Percentiles rank a stretch among this genome's conserved stretches.
phyloP scores from a whole-genome alignment of 331 rosid species.

The Quercus lobata region DNA sequence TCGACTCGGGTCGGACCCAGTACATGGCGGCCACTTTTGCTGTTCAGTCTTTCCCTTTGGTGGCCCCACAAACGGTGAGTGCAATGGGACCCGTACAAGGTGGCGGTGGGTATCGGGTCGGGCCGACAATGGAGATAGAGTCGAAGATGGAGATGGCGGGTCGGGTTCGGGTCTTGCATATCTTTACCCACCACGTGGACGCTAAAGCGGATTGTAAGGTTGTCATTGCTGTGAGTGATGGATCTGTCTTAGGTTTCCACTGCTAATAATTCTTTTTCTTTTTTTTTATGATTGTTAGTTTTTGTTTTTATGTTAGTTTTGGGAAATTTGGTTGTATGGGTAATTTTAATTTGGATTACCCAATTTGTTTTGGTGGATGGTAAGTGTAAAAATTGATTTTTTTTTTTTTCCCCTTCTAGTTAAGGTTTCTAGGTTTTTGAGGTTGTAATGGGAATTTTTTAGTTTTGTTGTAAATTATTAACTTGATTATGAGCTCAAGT shows the following conservation, averaged over 20 bases:
- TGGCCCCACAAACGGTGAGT: slow-evolving; percentile 19
- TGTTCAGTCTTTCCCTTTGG: slow-evolving; percentile 62
- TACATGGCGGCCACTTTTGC: slow-evolving; percentile 78
- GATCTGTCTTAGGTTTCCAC: slow-evolving; percentile 78
- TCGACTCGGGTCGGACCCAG: slow-evolving; percentile 63
- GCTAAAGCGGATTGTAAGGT: slow-evolving; percentile 58
- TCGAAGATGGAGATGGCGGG: slow-evolving; percentile 62
- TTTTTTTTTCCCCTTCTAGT: neutral
- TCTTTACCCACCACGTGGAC: slow-evolving; percentile 72
- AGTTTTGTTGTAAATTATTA: neutral
- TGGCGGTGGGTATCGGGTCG: slow-evolving; percentile 30
- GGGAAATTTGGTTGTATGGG: neutral
- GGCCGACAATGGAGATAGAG: slow-evolving; percentile 62
- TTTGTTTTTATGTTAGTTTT: slow-evolving; percentile 1
- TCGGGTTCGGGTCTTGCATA: slow-evolving; percentile 67
- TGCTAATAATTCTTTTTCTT: slow-evolving; percentile 34
- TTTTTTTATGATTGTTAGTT: neutral
- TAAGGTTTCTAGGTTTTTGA: neutral
- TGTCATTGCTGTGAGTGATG: slow-evolving; percentile 53
- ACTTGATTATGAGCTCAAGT: neutral
- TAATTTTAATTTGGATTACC: neutral
- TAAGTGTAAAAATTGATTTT: slow-evolving; percentile 33
- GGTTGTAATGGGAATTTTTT: slow-evolving; percentile 6
- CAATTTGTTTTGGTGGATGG: neutral
- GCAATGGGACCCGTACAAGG: slow-evolving; percentile 22